Evolutionary conservation across 192 early-diverging fungal genomes (phyloP), one percentile per base, ranked within the genome.

Genomic region (Coemansia sp.): DNA sequence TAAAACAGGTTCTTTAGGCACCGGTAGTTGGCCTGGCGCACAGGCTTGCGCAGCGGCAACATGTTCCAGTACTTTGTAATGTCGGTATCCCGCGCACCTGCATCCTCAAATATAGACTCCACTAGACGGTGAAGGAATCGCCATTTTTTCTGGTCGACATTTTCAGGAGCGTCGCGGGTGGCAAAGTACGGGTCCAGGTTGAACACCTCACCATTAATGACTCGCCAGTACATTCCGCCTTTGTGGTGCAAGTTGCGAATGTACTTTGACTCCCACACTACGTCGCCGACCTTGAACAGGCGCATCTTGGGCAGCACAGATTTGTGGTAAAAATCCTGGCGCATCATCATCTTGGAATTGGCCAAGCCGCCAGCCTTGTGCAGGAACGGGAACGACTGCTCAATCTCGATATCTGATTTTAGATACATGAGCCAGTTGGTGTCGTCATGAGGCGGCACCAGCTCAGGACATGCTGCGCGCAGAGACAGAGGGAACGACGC

Each of bases 1-100:
- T 91, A 94, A 68, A 96, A 98, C 41, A 90, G 72, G 51, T 85
- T 85, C 48, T 96, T 85, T 35, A 98, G 75, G 81, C 96, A 98
- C 21, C 71, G 69, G 63, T 85, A 80, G 45, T 80, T 82, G 9
- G 73, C 45, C 11, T 49, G 21, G 2, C 84, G 77, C n/a, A 53
- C 69, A 2, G 51, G 21, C 1, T 74, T 58, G 29, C 47, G 61
- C 23, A 82, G 45, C 4, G 74, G 67, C 53, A 76, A 66, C 67
- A 67, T 83, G 19, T 82, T 74, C 85, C 86, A 90, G 39, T 83
- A 65, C 43, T 67, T 65, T 9, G 85, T 85, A 7, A 74, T 62
- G 65, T 90, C 89, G 17, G 79, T 78, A 48, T 69, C 69, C 59
- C 63, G 65, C 0, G 85, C 86, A 21, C 81, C 81, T 61, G 81